phyloP scores from a whole-genome alignment of 768 basidiomycete species.

The Ramaria sp. region DNA sequence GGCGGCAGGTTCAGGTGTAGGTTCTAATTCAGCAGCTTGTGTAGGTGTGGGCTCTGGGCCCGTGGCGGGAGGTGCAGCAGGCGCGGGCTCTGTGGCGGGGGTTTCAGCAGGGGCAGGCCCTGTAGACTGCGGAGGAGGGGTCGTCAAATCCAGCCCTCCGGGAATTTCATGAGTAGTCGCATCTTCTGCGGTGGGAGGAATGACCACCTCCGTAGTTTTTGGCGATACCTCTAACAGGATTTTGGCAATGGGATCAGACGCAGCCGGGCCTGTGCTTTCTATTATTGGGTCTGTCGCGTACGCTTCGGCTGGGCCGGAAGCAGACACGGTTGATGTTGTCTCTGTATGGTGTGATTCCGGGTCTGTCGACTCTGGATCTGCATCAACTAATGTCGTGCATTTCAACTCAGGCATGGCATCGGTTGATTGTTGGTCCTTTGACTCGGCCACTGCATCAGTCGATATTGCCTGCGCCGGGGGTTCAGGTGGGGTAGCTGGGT shows the following conservation, averaged over 20 bases:
- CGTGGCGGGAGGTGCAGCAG: no score
- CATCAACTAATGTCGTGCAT: no score
- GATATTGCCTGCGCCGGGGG: conserved; percentile 9
- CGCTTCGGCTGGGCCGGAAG: no score
- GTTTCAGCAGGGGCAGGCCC: no score
- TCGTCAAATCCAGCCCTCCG: not conserved
- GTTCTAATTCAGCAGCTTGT: no score
- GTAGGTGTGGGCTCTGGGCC: no score
- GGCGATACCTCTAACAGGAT: not conserved
- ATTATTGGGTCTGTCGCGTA: no score
- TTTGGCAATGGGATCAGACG: not conserved
- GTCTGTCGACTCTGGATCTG: no score
- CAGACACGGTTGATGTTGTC: no score
- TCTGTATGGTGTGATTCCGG: no score
- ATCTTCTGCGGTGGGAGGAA: not conserved
- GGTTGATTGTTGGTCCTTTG: not conserved
- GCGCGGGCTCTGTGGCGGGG: not conserved
- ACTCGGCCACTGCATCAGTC: not conserved
- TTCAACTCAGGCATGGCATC: not conserved
- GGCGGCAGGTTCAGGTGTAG: no score
- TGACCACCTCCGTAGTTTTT: not conserved
- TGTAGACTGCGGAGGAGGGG: not conserved
- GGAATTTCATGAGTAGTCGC: not conserved
- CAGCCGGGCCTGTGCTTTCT: not conserved
- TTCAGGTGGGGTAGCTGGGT: conserved; percentile 2